Percentiles rank a stretch among this genome's conserved stretches.
Evolutionary conservation across 225 moss, liverwort and hornwort species (phyloP).

Genomic region (Lunularia cruciata): DNA sequence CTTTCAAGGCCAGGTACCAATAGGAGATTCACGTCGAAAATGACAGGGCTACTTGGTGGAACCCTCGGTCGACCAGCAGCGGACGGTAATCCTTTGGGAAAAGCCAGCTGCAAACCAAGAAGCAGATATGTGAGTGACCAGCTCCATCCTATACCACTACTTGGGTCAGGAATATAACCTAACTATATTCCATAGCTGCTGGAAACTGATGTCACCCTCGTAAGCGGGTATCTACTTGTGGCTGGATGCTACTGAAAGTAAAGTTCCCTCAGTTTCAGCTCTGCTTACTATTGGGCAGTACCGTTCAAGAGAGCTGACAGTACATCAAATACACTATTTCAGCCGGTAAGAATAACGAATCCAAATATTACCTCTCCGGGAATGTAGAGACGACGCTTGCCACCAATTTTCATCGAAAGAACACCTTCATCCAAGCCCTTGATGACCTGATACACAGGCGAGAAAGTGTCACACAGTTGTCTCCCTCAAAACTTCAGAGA

Average conservation of each 20-base stretch:
- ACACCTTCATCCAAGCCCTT: constrained; percentile 64
- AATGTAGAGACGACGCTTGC: constrained; percentile 52
- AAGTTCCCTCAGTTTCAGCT: no score
- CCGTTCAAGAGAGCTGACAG: background rate
- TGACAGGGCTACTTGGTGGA: constrained; percentile 50
- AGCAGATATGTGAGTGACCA: constrained; percentile 2
- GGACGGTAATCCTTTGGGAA: constrained; percentile 44
- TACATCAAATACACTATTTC: background rate
- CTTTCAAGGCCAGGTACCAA: constrained; percentile 49
- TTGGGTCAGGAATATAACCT: no score
- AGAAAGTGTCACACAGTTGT: background rate
- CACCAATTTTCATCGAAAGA: constrained; percentile 54
- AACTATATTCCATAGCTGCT: no score
- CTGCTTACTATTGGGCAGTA: no score
- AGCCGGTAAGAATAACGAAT: no score
- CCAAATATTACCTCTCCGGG: constrained; percentile 48
- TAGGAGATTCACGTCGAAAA: constrained; percentile 53
- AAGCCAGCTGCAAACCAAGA: constrained; percentile 42
- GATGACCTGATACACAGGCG: constrained; percentile 38
- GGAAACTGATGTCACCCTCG: no score
- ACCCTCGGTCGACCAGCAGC: constrained; percentile 55
- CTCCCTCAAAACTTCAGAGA: no score
- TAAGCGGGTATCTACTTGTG: no score
- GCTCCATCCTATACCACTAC: no score
- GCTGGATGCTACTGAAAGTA: no score